Evolutionary conservation across 345 rosid species (phyloP), one percentile per base, ranked within the genome.

Genomic region (Acer campestre): DNA sequence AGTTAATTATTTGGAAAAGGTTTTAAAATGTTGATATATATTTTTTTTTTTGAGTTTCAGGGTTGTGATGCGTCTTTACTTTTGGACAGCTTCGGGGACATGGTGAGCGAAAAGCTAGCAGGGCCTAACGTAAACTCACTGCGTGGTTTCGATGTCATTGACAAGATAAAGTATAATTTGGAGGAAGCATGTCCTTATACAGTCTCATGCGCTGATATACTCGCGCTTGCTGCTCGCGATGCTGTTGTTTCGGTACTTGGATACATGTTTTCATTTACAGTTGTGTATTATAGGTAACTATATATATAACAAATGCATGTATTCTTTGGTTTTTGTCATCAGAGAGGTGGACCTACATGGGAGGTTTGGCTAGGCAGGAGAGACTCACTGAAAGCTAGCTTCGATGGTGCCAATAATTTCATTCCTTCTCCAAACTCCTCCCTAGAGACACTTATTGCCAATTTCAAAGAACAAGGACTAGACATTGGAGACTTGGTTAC

Each of bases 321-420:
- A 42, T 44, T 25, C 22, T 29, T 23, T 4, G 12, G 6, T 55
- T 56, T 55, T 7, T 22, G 40, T 59, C n/a, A 69, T 31, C 69
- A 94, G 94, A 90, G 98, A 82, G 93, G 93, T 64, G 94, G 98
- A 3, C 94, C 92, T 27, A 79, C 83, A 48, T 91, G 97, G 97
- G 78, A 87, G 42, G 93, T 91, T 6, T 70, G 59, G 71, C 75
- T 89, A 46, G 97, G 98, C 23, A 91, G 97, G 70, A 89, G 84
- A 86, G 97, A 94, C 86, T 90, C 97, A 0, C 22, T 91, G 44
- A 81, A 80, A 73, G 91, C 97, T 48, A 92, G 98, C 80, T 84
- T 91, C 42, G 77, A 84, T 35, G 93, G 94, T 9, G 96, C 98
- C 74, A 90, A 89, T 78, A 78, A 75, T 78, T 89, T 74, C 71